Percentiles rank a stretch among this genome's conserved stretches.
phyloP scores from a whole-genome alignment of 495 filamentous ascomycete genomes.

The Annulohypoxylon nitens region DNA sequence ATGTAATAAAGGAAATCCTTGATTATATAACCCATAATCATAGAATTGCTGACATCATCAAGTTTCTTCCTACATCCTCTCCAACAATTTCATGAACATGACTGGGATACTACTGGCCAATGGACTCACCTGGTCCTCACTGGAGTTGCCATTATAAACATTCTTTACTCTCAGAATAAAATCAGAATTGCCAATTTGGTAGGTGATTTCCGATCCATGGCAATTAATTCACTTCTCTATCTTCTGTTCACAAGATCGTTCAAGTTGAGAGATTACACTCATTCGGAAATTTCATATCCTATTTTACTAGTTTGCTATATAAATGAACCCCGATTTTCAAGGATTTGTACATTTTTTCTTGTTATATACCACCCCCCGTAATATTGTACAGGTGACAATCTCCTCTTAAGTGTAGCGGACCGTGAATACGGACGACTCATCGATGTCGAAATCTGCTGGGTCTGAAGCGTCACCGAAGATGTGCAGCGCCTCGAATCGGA shows the following conservation, averaged over 20 bases:
- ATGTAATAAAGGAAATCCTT: slow-evolving; percentile 13
- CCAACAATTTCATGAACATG: not conserved
- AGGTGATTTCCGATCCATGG: not conserved
- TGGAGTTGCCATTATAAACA: not conserved
- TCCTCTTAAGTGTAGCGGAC: slow-evolving; percentile 49
- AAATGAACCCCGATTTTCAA: not conserved
- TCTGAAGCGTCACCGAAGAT: slow-evolving; percentile 57
- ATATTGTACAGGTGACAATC: slow-evolving; percentile 17
- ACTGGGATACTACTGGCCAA: not conserved
- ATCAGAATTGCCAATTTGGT: not conserved
- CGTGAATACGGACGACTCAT: slow-evolving; percentile 55
- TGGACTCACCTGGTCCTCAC: not conserved
- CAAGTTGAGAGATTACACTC: not conserved
- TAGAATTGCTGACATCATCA: not conserved
- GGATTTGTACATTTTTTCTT: not conserved
- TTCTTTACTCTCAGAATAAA: not conserved
- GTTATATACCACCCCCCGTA: not conserved
- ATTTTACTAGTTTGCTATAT: slow-evolving; percentile 18
- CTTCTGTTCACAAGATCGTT: not conserved
- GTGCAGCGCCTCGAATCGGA: slow-evolving; percentile 58
- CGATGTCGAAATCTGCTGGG: slow-evolving; percentile 54
- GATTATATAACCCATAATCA: slow-evolving; percentile 1
- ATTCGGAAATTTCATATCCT: slow-evolving; percentile 16
- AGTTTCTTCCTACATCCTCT: not conserved
- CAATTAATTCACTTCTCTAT: not conserved